Base-by-base conservation (phyloP, 1,284 basidiomycete genomes). In the Tylopilus orsonianus region DNA sequence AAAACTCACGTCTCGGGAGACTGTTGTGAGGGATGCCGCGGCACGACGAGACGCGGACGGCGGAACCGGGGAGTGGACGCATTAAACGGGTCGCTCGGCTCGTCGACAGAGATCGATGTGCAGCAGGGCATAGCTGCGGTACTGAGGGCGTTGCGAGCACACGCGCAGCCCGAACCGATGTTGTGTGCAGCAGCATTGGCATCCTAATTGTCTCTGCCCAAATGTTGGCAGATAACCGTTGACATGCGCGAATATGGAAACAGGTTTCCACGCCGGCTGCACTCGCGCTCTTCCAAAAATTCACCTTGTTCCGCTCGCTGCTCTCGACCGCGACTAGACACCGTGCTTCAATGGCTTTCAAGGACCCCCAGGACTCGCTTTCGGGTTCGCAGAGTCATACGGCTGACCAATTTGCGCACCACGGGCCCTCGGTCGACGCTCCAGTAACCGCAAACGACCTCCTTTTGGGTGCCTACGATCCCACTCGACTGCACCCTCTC, bases 401-500 rank as follows among this genome's bases (percentile, higher is more conserved):
- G 67, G 77, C 10, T 70, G 74, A 35, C 14, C 74, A 71, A 33
- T 83, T 85, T 61, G 74, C 81, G 41, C 72, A 71, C 57, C 76
- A 70, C 48, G 65, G 57, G 16, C 51, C 66, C 30, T 61, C 72
- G 35, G 68, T 74, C 49, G 77, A 79, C 47, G 74, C 75, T 62
- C 78, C 81, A 38, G 78, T 85, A 51, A 89, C 88, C 48, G 91
- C 93, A 40, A 81, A 84, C 49, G 91, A 93, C 74, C 75, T 95
- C 57, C 85, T 96, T 59, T 75, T 85, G 65, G 83, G 83, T 60
- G 80, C 87, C 5, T 93, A 93, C 72, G 93, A 96, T 73, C 90
- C 93, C 44, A 80, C 91, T 50, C 85, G 84, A 72, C 77, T 97
- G 52, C 94, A 97, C 67, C 94, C 94, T 51, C 75, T 97, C 65